A percentile compares a stretch with the other conserved stretches of the same genome.
phyloP scores from a whole-genome alignment of 2,329 filamentous ascomycete species.

The Botrytis fabae region DNA sequence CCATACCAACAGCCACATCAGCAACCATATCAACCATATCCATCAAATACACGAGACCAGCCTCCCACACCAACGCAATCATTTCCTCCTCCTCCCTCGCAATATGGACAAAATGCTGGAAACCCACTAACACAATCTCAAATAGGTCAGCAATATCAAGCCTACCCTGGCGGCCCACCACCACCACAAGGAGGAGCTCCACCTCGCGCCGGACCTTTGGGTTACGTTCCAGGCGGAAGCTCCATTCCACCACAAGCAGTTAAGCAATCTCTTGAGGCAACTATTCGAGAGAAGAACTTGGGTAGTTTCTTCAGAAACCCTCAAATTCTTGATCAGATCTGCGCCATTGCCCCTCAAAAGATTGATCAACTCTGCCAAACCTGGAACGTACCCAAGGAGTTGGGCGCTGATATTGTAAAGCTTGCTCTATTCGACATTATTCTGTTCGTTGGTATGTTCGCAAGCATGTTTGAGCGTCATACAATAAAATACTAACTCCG shows the following conservation, averaged over 20 bases:
- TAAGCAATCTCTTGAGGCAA: slow-evolving; percentile 26
- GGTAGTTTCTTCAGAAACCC: slow-evolving; percentile 23
- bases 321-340: slow-evolving; percentile 24
- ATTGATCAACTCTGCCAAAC: slow-evolving; percentile 34
- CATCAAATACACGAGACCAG: not conserved
- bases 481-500: slow-evolving; percentile 18
- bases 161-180: slow-evolving; percentile 12
- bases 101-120: slow-evolving; percentile 11
- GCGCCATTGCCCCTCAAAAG: slow-evolving; percentile 23
- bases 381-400: slow-evolving; percentile 39
- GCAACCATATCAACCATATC: not conserved
- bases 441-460: slow-evolving; percentile 37
- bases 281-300: slow-evolving; percentile 27
- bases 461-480: not conserved
- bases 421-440: slow-evolving; percentile 40
- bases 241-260: slow-evolving; percentile 21
- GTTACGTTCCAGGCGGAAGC: slow-evolving; percentile 13
- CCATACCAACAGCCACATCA: slow-evolving; percentile 1
- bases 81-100: slow-evolving; percentile 7
- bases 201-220: slow-evolving; percentile 23
- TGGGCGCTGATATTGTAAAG: slow-evolving; percentile 42
- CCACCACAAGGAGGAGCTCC: slow-evolving; percentile 24
- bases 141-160: slow-evolving; percentile 24
- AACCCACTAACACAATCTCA: slow-evolving; percentile 19
- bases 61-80: not conserved